A percentile compares a stretch with the other conserved stretches of the same genome.
Evolutionary conservation across 495 filamentous ascomycete genomes (phyloP).

Genomic region (Aspergillus sclerotiicarbonarius): DNA sequence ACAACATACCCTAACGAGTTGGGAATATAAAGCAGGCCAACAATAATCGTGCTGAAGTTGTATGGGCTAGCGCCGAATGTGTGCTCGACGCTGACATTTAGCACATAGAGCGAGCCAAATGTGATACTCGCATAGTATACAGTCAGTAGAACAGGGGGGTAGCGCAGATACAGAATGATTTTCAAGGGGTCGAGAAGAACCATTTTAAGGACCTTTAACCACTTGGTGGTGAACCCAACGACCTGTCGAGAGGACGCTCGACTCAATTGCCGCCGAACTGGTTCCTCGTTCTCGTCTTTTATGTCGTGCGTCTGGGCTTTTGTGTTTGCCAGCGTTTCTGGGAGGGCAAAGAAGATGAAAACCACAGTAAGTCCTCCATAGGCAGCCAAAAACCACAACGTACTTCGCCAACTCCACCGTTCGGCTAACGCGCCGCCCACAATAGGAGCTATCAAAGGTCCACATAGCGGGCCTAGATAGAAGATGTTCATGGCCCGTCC

Average conservation of each 20-base stretch:
- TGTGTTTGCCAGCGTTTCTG: conserved; percentile 57
- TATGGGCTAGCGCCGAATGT: conserved; percentile 76
- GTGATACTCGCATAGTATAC: conserved; percentile 82
- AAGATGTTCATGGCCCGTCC: conserved; percentile 91
- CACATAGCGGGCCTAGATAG: conserved; percentile 86
- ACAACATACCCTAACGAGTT: conserved; percentile 75
- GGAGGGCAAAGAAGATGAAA: conserved; percentile 65
- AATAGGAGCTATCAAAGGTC: conserved; percentile 82
- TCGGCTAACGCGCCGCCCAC: conserved; percentile 76
- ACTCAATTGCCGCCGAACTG: conserved; percentile 39
- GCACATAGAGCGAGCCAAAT: conserved; percentile 78
- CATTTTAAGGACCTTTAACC: conserved; percentile 56
- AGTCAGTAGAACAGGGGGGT: conserved; percentile 73
- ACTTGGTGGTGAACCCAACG: conserved; percentile 52
- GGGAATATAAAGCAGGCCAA: conserved; percentile 81
- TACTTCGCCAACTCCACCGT: conserved; percentile 75
- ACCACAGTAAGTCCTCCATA: conserved; percentile 68
- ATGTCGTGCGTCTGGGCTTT: conserved; percentile 21
- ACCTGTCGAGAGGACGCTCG: conserved; percentile 64
- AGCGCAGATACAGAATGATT: conserved; percentile 75
- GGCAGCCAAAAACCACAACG: conserved; percentile 80
- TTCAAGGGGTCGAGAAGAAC: conserved; percentile 76
- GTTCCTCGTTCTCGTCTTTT: conserved; percentile 19
- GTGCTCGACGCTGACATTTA: conserved; percentile 81
- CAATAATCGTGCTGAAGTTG: conserved; percentile 65